Base-by-base conservation (phyloP, 305 asterid species). In the Nicotiana rustica region DNA sequence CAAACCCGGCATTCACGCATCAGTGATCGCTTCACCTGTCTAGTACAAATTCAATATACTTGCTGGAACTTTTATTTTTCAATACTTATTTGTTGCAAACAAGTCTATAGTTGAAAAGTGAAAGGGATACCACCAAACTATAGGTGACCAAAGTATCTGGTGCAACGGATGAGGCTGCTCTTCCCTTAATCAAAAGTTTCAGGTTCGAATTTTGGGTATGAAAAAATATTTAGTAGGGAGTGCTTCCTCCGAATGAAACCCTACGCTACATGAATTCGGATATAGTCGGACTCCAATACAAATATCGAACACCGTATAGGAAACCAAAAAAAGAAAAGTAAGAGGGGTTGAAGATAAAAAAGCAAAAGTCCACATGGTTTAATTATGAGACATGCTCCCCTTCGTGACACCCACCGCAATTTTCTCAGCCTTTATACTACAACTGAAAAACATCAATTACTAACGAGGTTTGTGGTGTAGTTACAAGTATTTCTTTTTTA, bases 371-470 rank as follows among this genome's bases (percentile, higher is more conserved):
- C 80, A 75, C 80, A 76, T 76, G 80, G 80, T 29, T 52, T 52
- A 76, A 76, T 21, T 44, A 71, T 76, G 65, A 52, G 2, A 55
- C 49, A 52, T 76, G 66, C 66, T 52, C 10, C 5, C 5, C 18
- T 76, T 55, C 80, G 66, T 75, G 80, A 75, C 80, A 75, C 49
- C 29, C 66, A 75, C 80, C 80, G 80, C 80, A 76, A 76, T 55
- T 76, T 76, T 52, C 80, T 55, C 80, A 29, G 17, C 13, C 49
- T 76, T 55, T 76, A 15, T 14, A 29, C 47, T 52, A 52, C 25
- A 49, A 52, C 10, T 13, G 13, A 41, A 41, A 6, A 35, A 7
- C 12, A 41, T 41, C 12, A 41, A 41, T 6, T 38, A 38, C 47
- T 38, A 0, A 1, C 10, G 0, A 7, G 10, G 2, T 0, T 41